Conservation (phyloP, 1,139 yeast species). For the Torulaspora pretoriensis region DNA sequence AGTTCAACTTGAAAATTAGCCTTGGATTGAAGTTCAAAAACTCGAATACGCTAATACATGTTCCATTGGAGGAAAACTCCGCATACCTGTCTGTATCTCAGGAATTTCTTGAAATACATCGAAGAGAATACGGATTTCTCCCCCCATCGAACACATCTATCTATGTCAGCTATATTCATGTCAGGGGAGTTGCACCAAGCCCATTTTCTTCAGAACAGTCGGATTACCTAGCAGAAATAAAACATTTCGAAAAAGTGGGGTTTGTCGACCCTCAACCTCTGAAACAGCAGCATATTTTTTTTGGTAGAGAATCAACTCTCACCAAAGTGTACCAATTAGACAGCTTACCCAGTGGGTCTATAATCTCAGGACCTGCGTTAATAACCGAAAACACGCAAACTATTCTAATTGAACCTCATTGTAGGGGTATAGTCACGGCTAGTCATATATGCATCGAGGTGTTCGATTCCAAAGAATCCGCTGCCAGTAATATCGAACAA, state of each 20-base stretch:
- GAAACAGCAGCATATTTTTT: neutral
- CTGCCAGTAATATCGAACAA: slow-evolving; percentile 43
- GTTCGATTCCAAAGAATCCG: slow-evolving; percentile 33
- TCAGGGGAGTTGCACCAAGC: neutral
- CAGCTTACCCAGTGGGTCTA: neutral
- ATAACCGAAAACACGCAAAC: slow-evolving; percentile 82
- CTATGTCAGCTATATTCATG: neutral
- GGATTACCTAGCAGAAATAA: neutral
- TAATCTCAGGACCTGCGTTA: slow-evolving; percentile 57
- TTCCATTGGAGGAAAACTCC: neutral
- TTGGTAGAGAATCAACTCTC: neutral
- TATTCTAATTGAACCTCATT: slow-evolving; percentile 60
- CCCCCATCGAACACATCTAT: neutral
- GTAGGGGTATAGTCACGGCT: slow-evolving; percentile 3
- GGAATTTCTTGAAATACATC: neutral
- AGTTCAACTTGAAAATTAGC: neutral
- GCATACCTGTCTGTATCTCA: neutral
- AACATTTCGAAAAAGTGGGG: neutral
- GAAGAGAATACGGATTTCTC: slow-evolving; percentile 3
- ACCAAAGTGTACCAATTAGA: slow-evolving; percentile 1
- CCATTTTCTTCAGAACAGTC: neutral
- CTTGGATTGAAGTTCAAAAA: slow-evolving; percentile 1
- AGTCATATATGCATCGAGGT: slow-evolving; percentile 1
- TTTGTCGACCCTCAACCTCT: neutral
- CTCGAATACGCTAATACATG: slow-evolving; percentile 1